phyloP scores from a whole-genome alignment of 768 basidiomycete genomes.

The Megacollybia marginata region DNA sequence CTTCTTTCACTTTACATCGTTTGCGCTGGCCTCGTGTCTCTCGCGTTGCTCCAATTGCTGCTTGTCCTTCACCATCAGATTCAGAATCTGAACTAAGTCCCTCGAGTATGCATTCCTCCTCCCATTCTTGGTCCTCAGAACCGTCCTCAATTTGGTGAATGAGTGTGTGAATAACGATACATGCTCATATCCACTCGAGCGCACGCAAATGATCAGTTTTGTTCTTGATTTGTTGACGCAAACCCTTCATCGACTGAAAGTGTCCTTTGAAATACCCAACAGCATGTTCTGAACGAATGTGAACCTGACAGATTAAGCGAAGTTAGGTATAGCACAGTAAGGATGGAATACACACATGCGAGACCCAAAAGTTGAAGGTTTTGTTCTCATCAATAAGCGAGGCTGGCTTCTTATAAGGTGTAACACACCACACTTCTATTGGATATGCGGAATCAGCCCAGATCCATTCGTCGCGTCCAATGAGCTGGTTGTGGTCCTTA shows the following conservation, averaged over 20 bases:
- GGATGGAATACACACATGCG: slow-evolving; percentile 1
- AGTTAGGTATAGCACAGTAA: neutral
- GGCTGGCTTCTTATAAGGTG: slow-evolving; percentile 23
- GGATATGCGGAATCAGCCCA: slow-evolving; percentile 25
- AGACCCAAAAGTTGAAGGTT: slow-evolving; percentile 18
- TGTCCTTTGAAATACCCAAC: too few relatives aligned
- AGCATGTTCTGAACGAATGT: slow-evolving; percentile 22
- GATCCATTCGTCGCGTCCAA: too few relatives aligned
- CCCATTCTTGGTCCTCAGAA: neutral
- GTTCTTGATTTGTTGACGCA: slow-evolving; percentile 18
- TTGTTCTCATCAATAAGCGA: slow-evolving; percentile 13
- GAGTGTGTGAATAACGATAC: too few relatives aligned
- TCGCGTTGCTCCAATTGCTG: neutral
- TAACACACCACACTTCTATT: slow-evolving; percentile 18
- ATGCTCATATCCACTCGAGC: slow-evolving; percentile 12
- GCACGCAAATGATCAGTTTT: slow-evolving; percentile 9
- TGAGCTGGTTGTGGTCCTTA: slow-evolving; percentile 6
- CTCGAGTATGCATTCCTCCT: neutral
- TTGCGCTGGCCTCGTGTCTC: neutral
- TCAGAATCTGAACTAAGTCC: neutral
- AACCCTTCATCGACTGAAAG: slow-evolving; percentile 14
- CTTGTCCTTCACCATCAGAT: neutral
- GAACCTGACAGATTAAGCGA: slow-evolving; percentile 13
- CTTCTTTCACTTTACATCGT: neutral
- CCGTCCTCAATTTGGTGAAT: neutral